Percentiles rank a stretch among this genome's conserved stretches.
Conservation (phyloP, 2,329 filamentous ascomycete genomes). For the Fusarium floridanum region DNA sequence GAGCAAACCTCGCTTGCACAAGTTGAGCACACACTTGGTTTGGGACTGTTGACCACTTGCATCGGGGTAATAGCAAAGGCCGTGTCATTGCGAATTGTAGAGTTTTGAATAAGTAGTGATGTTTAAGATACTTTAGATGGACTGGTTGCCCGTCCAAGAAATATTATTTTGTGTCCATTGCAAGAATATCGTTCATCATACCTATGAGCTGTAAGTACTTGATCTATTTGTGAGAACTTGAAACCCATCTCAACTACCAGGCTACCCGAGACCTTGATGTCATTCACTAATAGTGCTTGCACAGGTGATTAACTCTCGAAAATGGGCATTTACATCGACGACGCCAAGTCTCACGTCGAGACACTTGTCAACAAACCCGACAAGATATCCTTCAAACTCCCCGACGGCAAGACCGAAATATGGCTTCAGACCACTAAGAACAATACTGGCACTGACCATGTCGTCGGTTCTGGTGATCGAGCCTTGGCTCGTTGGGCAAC, state of each 20-base stretch:
- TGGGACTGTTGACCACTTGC: background rate
- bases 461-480: constrained; percentile 5
- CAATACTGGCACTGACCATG: background rate
- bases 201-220: background rate
- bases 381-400: constrained; percentile 8
- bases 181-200: background rate
- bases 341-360: background rate
- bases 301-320: background rate
- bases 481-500: constrained; percentile 17
- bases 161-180: background rate
- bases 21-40: background rate
- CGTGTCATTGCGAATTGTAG: background rate
- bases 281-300: background rate
- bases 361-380: background rate
- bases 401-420: constrained; percentile 20
- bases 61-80: background rate
- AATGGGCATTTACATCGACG: background rate
- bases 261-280: background rate
- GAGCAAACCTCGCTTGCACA: background rate
- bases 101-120: background rate
- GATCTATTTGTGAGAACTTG: background rate
- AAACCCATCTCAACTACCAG: background rate
- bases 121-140: background rate
- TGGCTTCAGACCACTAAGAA: constrained; percentile 11
- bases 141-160: background rate